Evolutionary conservation across 108 stramenopile species (phyloP).

Genomic region (Fistulifera pelliculosa): DNA sequence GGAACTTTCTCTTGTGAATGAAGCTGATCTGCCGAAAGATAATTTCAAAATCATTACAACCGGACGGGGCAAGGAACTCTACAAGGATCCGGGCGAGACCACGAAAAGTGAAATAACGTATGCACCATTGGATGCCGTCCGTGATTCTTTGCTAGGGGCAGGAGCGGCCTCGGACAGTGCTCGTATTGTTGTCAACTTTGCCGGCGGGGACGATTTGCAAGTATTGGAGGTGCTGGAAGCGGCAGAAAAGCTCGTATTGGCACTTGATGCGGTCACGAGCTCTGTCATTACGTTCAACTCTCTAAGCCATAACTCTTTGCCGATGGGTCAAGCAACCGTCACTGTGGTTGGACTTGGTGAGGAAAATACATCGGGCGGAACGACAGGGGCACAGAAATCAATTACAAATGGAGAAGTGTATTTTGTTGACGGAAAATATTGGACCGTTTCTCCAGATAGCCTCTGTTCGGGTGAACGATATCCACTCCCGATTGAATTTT

Average conservation of each 20-base stretch:
- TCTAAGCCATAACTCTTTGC: constrained; percentile 37
- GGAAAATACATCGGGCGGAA: constrained; percentile 3
- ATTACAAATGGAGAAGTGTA: constrained; percentile 54
- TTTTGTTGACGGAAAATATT: constrained; percentile 37
- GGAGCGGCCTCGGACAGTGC: constrained; percentile 16
- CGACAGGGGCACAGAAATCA: constrained; percentile 33
- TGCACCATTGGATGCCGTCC: constrained; percentile 50
- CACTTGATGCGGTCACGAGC: constrained; percentile 34
- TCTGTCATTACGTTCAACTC: constrained; percentile 47
- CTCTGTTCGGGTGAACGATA: constrained; percentile 41
- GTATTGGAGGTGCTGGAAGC: constrained; percentile 58
- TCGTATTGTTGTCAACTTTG: constrained; percentile 32
- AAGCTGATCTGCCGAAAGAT: constrained; percentile 21
- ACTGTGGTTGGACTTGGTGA: constrained; percentile 38
- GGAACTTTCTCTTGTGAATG: constrained; percentile 22
- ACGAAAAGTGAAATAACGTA: constrained; percentile 32
- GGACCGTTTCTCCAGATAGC: constrained; percentile 44
- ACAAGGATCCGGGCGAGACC: constrained; percentile 55
- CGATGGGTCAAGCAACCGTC: constrained; percentile 30
- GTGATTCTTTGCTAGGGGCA: constrained; percentile 36
- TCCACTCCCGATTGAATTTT: no score
- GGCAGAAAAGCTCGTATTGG: constrained; percentile 33
- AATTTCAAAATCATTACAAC: constrained; percentile 35
- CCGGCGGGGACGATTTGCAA: constrained; percentile 70
- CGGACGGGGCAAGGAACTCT: constrained; percentile 56